A percentile compares a stretch with the other conserved stretches of the same genome.
Conservation (phyloP, 169 alveolate species). For the Eimeria nieschulzi region DNA sequence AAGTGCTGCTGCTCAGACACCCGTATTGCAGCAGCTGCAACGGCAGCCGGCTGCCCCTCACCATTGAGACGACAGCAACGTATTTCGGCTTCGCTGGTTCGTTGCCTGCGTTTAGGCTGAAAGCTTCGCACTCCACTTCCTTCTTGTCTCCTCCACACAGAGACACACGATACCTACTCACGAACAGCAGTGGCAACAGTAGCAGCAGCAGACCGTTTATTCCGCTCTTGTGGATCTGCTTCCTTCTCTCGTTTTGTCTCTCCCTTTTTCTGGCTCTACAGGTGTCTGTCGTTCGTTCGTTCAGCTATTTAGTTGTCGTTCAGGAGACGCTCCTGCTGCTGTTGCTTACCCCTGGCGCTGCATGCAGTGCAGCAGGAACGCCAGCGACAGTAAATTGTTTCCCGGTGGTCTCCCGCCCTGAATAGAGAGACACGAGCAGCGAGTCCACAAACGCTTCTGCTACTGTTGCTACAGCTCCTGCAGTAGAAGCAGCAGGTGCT, state of each 20-base stretch:
- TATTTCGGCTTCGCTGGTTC: background rate
- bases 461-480: constrained; percentile 6
- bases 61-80: background rate
- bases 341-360: constrained; percentile 28
- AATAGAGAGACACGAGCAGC: background rate
- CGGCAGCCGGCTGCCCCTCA: background rate
- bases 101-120: background rate
- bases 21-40: background rate
- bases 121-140: background rate
- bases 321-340: background rate
- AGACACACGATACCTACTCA: background rate
- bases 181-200: background rate
- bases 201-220: background rate
- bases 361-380: constrained; percentile 14
- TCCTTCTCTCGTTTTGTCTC: background rate
- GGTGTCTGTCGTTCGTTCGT: background rate
- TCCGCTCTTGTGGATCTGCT: background rate
- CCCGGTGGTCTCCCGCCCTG: background rate
- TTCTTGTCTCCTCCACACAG: background rate
- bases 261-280: background rate
- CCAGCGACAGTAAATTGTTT: background rate
- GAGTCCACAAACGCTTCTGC: background rate
- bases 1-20: background rate
- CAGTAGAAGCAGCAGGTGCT: background rate
- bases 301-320: background rate